Base-by-base conservation (phyloP, 495 filamentous ascomycete genomes). In the Friedmanniomyces endolithicus region DNA sequence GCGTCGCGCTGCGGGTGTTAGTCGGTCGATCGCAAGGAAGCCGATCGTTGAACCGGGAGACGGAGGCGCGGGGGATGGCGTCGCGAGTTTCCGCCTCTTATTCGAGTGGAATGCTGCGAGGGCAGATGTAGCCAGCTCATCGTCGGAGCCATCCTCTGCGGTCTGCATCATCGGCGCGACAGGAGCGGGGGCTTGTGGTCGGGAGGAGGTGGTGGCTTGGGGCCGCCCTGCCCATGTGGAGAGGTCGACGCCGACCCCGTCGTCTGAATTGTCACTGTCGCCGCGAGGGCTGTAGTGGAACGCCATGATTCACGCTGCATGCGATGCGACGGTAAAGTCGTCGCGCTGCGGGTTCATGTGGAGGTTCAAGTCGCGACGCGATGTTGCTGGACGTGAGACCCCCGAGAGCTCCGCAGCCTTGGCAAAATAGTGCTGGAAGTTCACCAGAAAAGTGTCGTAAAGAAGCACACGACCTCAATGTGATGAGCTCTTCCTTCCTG, bases 241-340 rank as follows among this genome's bases (percentile, higher is more conserved):
- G 34, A 59, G 46, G 31, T 59, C 57, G 22, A 59, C 17, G 19
- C 27, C 41, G 33, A 29, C 51, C n/a, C 52, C 55, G 40, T 59
- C 52, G 19, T 59, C 56, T 3, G 50, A 53, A 16, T 50, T 49
- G 19, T 47, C 44, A 20, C 16, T n/a, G 31, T 59, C 57, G 41
- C 29, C 50, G 20, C 27, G 50, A 1, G 56, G 43, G 34, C 52
- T 17, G 44, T 48, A 58, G 50, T 58, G 50, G 56, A 53, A 53
- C n/a, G 56, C 24, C 56, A 58, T 58, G 47, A 6, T 29, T 14
- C 9, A 3, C 3, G 23, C 44, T 19, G 14, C 37, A 19, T 2
- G 37, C 37, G 37, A 41, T 41, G 37, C 37, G 37, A 41, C 16
- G 3, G 37, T 19, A 14, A 6, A 14, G n/a, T n/a, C n/a, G n/a